Evolutionary conservation across 257 asterid species (phyloP), one percentile per base, ranked within the genome.

Genomic region (Leptodermis oblonga): DNA sequence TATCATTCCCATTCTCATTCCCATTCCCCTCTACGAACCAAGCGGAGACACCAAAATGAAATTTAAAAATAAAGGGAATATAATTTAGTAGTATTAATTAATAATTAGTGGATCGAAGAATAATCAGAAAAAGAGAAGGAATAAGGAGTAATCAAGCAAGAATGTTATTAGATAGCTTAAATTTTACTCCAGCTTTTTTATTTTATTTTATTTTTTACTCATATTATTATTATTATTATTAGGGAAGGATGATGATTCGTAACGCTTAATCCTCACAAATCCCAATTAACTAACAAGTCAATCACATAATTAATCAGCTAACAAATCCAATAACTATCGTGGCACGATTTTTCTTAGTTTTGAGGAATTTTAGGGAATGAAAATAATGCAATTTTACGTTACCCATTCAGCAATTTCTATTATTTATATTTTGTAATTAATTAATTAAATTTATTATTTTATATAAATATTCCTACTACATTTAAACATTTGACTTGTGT

Each of bases 261-360:
- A 77, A 87, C 89, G 88, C 85, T 87, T 87, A 83, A 80, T 90
- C 77, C 84, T 87, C 95, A 74, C 96, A 72, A 77, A 77, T 86
- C 86, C 88, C 96, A 36, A 84, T 82, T 73, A 75, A 82, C 70
- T 70, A 80, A 78, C 86, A 59, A 77, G 80, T 80, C 82, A 82
- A 69, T 70, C 61, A 13, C 23, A 30, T 9, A 53, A 64, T 49
- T n/a, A 55, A 60, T 64, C 23, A 33, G 43, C 25, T 59, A 59
- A 59, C 23, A 33, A 59, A 59, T 31, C 65, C 65, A 31, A 37
- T 59, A 30, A 3, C 10, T 20, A 52, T 7, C 59, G n/a, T 26
- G 59, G 65, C 65, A 31, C 65, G 4, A 61, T 33, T 61, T 48
- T 55, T 25, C 18, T 70, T 69, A 30, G 51, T 75, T 39, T 48